Evolutionary conservation across 2,329 filamentous ascomycete species (phyloP).

Genomic region (Tolypocladium paradoxum): DNA sequence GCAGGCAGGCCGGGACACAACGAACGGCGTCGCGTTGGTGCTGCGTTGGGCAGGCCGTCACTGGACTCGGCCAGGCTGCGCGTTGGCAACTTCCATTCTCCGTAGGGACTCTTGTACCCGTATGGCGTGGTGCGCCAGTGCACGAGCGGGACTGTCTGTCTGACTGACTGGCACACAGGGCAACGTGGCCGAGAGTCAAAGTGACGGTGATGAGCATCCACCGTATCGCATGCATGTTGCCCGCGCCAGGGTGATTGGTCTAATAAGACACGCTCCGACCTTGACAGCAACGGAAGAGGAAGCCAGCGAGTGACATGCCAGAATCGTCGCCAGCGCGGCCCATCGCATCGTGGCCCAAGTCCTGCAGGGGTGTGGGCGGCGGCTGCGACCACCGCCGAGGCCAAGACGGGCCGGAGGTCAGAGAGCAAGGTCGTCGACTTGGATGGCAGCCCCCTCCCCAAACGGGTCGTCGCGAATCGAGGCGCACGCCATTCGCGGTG

Average conservation of each 20-base stretch:
- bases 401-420: too few relatives aligned
- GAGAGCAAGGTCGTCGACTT: too few relatives aligned
- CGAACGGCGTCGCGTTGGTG: background rate
- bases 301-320: too few relatives aligned
- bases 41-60: background rate
- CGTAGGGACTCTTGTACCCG: background rate
- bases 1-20: too few relatives aligned
- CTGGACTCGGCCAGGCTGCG: background rate
- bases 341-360: too few relatives aligned
- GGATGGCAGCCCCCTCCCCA: background rate
- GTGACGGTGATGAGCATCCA: background rate
- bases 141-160: background rate
- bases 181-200: background rate
- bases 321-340: background rate
- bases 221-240: background rate
- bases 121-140: too few relatives aligned
- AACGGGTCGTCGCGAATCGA: background rate
- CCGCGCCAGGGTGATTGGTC: background rate
- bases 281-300: too few relatives aligned
- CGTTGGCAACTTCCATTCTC: background rate
- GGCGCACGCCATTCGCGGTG: background rate
- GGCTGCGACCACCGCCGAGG: too few relatives aligned
- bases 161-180: too few relatives aligned
- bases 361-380: too few relatives aligned
- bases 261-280: background rate